phyloP scores from a whole-genome alignment of 2,329 filamentous ascomycete species.

The Bipolaris cookei region DNA sequence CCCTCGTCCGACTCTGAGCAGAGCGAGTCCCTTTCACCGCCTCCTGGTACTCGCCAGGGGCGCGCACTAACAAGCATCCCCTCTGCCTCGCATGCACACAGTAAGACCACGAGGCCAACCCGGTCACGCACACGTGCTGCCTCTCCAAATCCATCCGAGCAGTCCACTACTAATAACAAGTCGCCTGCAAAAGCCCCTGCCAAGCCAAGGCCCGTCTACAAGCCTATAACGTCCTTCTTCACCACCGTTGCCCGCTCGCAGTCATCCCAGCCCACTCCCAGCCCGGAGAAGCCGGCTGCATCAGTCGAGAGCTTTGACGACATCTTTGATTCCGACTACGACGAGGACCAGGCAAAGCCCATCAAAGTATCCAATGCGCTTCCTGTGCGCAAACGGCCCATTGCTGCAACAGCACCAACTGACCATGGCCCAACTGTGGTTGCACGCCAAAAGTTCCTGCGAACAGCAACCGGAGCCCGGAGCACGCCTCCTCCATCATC shows the following conservation, averaged over 20 bases:
- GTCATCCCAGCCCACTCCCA: slow-evolving; percentile 48
- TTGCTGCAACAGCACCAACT: slow-evolving; percentile 18
- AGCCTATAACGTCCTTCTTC: slow-evolving; percentile 59
- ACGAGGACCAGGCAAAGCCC: slow-evolving; percentile 39
- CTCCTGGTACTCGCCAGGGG: slow-evolving; percentile 40
- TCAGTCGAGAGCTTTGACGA: slow-evolving; percentile 44
- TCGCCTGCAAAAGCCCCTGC: slow-evolving; percentile 40
- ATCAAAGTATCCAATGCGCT: slow-evolving; percentile 30
- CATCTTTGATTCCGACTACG: slow-evolving; percentile 48
- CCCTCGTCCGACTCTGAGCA: slow-evolving; percentile 46
- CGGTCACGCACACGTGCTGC: slow-evolving; percentile 29
- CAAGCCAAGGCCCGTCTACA: slow-evolving; percentile 49
- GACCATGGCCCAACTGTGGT: slow-evolving; percentile 30
- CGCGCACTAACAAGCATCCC: slow-evolving; percentile 34
- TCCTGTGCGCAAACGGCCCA: slow-evolving; percentile 41
- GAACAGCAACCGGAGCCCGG: slow-evolving; percentile 45
- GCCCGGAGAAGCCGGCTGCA: slow-evolving; percentile 46
- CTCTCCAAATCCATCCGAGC: slow-evolving; percentile 29
- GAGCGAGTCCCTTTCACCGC: slow-evolving; percentile 35
- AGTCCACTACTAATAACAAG: slow-evolving; percentile 28
- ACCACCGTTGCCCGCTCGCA: slow-evolving; percentile 52
- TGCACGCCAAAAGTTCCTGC: slow-evolving; percentile 55
- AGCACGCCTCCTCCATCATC: slow-evolving; percentile 30
- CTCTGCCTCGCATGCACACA: slow-evolving; percentile 20
- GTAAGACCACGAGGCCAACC: slow-evolving; percentile 24